These are phyloP conservation scores for Lepidopterella palustris DNA, from an alignment of 495 filamentous ascomycete species.

Conservation along the genomic window DNA sequence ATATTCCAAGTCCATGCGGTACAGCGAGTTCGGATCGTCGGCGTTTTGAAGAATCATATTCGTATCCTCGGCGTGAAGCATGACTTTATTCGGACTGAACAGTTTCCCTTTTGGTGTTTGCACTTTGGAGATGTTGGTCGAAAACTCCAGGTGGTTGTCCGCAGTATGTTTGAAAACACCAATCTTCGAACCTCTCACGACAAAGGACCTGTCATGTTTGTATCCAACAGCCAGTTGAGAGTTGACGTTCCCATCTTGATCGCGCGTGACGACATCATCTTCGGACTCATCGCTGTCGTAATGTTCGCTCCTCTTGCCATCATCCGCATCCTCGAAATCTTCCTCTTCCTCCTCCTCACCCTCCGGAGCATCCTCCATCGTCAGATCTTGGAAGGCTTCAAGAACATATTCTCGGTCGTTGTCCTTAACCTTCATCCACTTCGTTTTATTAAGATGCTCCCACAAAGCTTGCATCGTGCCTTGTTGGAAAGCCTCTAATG, in stretches of 20 bases:
- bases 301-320: conserved; percentile 59
- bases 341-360: conserved; percentile 59
- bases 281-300: conserved; percentile 90
- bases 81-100: conserved; percentile 95
- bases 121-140: conserved; percentile 95
- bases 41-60: conserved; percentile 89
- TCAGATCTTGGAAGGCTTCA: conserved; percentile 91
- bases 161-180: conserved; percentile 96
- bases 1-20: conserved; percentile 95
- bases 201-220: conserved; percentile 95
- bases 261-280: conserved; percentile 67
- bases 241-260: conserved; percentile 77
- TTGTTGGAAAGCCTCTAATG: conserved; percentile 82
- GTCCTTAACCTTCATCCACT: conserved; percentile 89
- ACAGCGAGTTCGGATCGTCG: conserved; percentile 83
- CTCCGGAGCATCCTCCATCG: conserved; percentile 72
- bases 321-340: conserved; percentile 58
- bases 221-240: conserved; percentile 96
- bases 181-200: conserved; percentile 94
- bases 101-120: conserved; percentile 79
- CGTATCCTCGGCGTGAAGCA: conserved; percentile 89
- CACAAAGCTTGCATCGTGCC: conserved; percentile 91
- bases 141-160: conserved; percentile 90
- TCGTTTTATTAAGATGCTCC: conserved; percentile 93
- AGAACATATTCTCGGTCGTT: conserved; percentile 89